Percentiles rank a stretch among this genome's conserved stretches.
These are phyloP conservation scores for Penicillium crystallinum DNA, from an alignment of 495 filamentous ascomycete genomes.

Conservation along the genomic window DNA sequence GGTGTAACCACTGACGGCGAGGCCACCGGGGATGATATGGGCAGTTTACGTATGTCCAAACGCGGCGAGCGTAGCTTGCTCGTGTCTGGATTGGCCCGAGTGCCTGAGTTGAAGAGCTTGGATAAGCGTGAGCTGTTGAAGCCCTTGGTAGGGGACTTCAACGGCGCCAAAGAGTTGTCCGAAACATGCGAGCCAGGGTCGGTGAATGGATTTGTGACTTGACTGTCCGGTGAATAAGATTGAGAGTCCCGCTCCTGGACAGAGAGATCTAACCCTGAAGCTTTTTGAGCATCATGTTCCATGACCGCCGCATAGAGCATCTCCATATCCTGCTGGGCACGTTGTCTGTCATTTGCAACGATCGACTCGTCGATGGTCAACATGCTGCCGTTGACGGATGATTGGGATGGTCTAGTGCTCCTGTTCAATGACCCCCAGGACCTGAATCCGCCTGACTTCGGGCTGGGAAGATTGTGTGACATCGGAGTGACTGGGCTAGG, in stretches of 20 bases:
- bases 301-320: conserved; percentile 87
- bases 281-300: conserved; percentile 75
- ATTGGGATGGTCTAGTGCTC: conserved; percentile 29
- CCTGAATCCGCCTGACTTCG: conserved; percentile 30
- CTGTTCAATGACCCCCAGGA: conserved; percentile 42
- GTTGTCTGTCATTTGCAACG: conserved; percentile 63
- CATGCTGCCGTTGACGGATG: conserved; percentile 45
- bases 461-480: conserved; percentile 38
- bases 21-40: conserved; percentile 54
- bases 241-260: conserved; percentile 18
- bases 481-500: conserved; percentile 44
- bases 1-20: conserved; percentile 40
- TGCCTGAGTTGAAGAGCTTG: conserved; percentile 50
- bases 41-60: conserved; percentile 47
- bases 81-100: conserved; percentile 49
- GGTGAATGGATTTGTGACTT: conserved; percentile 36
- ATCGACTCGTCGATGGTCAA: conserved; percentile 69
- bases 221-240: conserved; percentile 32
- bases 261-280: conserved; percentile 26
- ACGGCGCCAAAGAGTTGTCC: conserved; percentile 11
- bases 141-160: conserved; percentile 25
- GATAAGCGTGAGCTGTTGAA: conserved; percentile 35
- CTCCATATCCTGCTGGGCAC: conserved; percentile 75
- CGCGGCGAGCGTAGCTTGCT: conserved; percentile 49
- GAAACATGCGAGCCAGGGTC: conserved; percentile 23